phyloP scores from a whole-genome alignment of 192 early-diverging fungal species.

The Backusella morwellensis region DNA sequence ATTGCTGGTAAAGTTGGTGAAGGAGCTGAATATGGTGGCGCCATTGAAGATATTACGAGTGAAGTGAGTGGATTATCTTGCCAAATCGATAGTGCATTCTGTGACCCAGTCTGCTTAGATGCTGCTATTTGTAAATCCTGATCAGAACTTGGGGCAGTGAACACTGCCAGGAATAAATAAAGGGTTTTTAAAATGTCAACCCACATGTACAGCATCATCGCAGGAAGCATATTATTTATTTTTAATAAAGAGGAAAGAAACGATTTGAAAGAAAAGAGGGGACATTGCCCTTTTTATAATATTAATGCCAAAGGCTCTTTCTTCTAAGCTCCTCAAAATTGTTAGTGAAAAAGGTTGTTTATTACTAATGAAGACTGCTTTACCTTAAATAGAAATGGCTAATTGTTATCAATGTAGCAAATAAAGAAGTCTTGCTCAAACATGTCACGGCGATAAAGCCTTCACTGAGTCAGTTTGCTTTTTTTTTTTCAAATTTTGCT shows the following conservation, averaged over 20 bases:
- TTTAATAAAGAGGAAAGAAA: background rate
- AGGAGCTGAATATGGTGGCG: background rate
- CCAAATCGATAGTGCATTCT: background rate
- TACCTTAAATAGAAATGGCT: too few species aligned
- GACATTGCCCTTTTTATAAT: background rate
- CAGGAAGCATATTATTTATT: background rate
- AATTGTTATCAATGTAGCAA: too few species aligned
- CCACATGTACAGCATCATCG: background rate
- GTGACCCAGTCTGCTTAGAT: background rate
- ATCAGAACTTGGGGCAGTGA: background rate
- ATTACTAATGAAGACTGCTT: too few species aligned
- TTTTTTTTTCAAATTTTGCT: too few species aligned
- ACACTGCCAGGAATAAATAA: background rate
- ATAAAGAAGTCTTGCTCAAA: too few species aligned
- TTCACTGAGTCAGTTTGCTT: too few species aligned
- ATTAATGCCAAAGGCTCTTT: background rate
- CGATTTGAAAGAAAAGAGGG: background rate
- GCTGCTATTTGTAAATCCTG: background rate
- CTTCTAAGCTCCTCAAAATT: too few species aligned
- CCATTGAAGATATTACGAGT: background rate
- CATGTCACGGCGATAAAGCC: too few species aligned
- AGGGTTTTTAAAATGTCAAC: background rate
- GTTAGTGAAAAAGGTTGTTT: too few species aligned
- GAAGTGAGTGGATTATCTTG: background rate
- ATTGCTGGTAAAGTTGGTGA: background rate